Evolutionary conservation across 2,329 filamentous ascomycete genomes (phyloP), one percentile per base, ranked within the genome.

Genomic region (Stemphylium lycopersici): DNA sequence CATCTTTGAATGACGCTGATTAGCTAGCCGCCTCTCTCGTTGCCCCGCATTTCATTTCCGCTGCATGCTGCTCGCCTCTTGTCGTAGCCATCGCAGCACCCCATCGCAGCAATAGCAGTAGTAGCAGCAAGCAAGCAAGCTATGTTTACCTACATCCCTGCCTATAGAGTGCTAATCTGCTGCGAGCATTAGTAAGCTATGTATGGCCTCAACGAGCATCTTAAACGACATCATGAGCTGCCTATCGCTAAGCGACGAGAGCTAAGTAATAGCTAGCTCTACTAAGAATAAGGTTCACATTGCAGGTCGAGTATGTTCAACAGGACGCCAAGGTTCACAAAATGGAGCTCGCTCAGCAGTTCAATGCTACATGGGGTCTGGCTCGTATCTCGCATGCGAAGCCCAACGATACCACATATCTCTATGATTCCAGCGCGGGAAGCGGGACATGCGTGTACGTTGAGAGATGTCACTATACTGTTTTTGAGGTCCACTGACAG

Each of bases 361-460:
- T 61, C 5, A 67, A 72, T 39, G 70, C 76, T 34, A 70, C 76
- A 1, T 78, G 75, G 69, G 77, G 77, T 15, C 63, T 79, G 4
- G 67, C 68, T 29, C 72, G 75, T 15, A 73, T 79, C 40, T 76
- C 75, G 1, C 70, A 77, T 39, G 34, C 33, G 0, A 58, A 62
- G 20, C 65, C 68, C 7, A 71, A 68, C 6, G 64, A 63, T 38
- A 70, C 59, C 0, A 67, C 61, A 8, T 78, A 77, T 51, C 52
- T 70, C 20, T 78, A 75, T 46, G 76, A 78, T 42, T 62, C 62
- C 39, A 70, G 61, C 20, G 72, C 75, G 22, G 76, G 75, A 15
- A 55, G 64, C 24, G 70, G 70, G 13, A 70, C 70, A 63, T 87
- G 82, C 16, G 83, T 80, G 37, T 52, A 48, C 20, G 43, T 48